These are phyloP conservation scores for Fusarium robinianum DNA, from an alignment of 2,329 filamentous ascomycete genomes.

Conservation along the genomic window DNA sequence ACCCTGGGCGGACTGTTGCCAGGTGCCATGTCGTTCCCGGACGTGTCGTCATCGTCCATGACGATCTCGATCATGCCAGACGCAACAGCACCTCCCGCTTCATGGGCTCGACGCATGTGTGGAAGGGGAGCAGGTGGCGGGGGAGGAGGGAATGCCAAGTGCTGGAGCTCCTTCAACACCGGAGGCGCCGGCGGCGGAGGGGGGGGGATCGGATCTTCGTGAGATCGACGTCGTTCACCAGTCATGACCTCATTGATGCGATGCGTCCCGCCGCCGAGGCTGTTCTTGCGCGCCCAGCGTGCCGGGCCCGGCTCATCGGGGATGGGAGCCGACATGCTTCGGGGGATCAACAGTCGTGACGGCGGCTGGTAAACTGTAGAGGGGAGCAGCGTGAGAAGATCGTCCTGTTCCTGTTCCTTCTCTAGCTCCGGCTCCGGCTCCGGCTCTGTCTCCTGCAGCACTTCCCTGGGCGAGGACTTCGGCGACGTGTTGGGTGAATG, in stretches of 20 bases:
- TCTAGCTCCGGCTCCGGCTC: constrained; percentile 29
- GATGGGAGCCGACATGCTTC: constrained; percentile 65
- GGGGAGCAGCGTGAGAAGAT: constrained; percentile 55
- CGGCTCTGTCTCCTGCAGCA: too few relatives aligned
- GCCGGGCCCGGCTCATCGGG: constrained; percentile 44
- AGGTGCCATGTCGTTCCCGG: constrained; percentile 26
- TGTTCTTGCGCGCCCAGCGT: constrained; percentile 43
- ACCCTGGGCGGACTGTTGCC: constrained; percentile 33
- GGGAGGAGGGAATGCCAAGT: constrained; percentile 63
- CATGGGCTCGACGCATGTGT: constrained; percentile 45
- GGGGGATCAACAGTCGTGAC: constrained; percentile 52
- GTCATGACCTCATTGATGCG: constrained; percentile 55
- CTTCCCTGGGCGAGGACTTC: constrained; percentile 43
- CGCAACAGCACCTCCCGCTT: constrained; percentile 52
- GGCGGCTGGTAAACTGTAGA: constrained; percentile 65
- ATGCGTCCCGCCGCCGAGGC: constrained; percentile 44
- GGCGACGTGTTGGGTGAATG: constrained; percentile 47
- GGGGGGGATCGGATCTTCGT: constrained; percentile 55
- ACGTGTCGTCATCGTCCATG: constrained; percentile 61
- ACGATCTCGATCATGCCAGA: constrained; percentile 68
- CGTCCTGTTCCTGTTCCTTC: constrained; percentile 36
- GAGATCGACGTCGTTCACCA: constrained; percentile 50
- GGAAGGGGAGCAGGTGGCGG: constrained; percentile 65
- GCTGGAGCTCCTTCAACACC: constrained; percentile 65
- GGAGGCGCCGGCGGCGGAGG: constrained; percentile 57